Evolutionary conservation across 139 green algal species (phyloP).

Genomic region (Chlorella sp.): DNA sequence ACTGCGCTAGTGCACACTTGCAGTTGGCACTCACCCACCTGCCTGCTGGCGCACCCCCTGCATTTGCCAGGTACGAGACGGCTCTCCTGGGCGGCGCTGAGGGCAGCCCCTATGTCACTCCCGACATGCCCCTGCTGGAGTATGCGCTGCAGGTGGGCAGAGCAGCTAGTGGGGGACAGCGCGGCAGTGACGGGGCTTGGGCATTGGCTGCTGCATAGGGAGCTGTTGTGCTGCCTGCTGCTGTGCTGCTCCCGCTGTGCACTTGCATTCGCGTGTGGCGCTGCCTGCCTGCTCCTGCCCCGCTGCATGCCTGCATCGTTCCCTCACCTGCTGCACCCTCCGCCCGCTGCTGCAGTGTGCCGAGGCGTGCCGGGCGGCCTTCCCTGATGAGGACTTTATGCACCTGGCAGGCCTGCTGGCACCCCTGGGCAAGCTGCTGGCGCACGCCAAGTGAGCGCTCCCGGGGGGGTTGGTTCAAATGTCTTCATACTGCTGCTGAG

Average conservation of each 20-base stretch:
- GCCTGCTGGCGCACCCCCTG: too few relatives aligned
- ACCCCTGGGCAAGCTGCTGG: slow-evolving; percentile 86
- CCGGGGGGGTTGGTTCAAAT: neutral
- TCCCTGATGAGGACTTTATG: slow-evolving; percentile 86
- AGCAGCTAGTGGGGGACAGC: neutral
- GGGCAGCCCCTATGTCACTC: neutral
- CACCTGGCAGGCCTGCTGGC: slow-evolving; percentile 86
- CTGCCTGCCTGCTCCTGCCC: too few relatives aligned
- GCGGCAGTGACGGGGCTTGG: neutral
- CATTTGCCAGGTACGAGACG: slow-evolving; percentile 63
- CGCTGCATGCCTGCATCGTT: too few relatives aligned
- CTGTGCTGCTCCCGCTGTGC: too few relatives aligned
- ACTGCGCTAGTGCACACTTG: too few relatives aligned
- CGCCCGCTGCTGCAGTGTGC: slow-evolving; percentile 40
- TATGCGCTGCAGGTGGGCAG: slow-evolving; percentile 73
- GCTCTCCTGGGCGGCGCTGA: slow-evolving; percentile 55
- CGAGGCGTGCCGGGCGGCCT: slow-evolving; percentile 75
- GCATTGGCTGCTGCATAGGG: too few relatives aligned
- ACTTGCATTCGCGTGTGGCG: too few relatives aligned
- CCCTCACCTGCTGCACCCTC: too few relatives aligned
- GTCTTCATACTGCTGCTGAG: too few relatives aligned
- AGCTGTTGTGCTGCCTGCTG: too few relatives aligned
- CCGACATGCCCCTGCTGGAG: slow-evolving; percentile 77
- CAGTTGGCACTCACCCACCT: too few relatives aligned
- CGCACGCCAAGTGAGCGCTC: slow-evolving; percentile 67